These are phyloP conservation scores for Ceratocystis lukuohia DNA, from an alignment of 2,329 filamentous ascomycete genomes.

Conservation along the genomic window DNA sequence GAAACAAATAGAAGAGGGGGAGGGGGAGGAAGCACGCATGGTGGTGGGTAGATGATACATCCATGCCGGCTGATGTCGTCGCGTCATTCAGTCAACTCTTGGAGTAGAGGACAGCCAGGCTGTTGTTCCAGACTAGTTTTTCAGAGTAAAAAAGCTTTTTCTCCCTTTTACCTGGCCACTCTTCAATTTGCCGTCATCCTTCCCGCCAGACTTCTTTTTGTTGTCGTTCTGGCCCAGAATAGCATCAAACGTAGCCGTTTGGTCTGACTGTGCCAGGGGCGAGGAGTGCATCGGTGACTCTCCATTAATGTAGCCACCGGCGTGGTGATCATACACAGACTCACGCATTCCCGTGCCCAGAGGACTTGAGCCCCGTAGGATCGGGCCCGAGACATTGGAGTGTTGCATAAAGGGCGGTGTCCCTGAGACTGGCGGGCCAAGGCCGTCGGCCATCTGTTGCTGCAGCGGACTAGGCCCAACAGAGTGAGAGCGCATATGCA, in stretches of 20 bases:
- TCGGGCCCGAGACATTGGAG: constrained; percentile 12
- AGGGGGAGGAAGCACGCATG: too few species aligned
- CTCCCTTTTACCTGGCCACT: constrained; percentile 30
- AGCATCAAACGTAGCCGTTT: constrained; percentile 35
- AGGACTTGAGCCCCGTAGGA: constrained; percentile 22
- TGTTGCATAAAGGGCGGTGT: constrained; percentile 9
- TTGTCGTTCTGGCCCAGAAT: constrained; percentile 29
- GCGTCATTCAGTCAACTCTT: not conserved
- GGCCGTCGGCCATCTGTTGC: constrained; percentile 15
- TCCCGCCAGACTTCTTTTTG: not conserved
- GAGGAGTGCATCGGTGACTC: constrained; percentile 21
- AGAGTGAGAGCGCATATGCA: constrained; percentile 15
- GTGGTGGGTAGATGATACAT: too few species aligned
- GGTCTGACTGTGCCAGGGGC: constrained; percentile 24
- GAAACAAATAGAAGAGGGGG: not conserved
- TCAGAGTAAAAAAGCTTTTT: constrained; percentile 25
- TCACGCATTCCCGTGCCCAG: constrained; percentile 23
- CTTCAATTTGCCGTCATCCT: constrained; percentile 23
- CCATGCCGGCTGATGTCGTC: constrained; percentile 16
- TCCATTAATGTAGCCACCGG: constrained; percentile 10
- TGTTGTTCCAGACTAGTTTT: too few species aligned
- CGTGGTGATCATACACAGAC: constrained; percentile 24
- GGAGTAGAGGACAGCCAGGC: too few species aligned
- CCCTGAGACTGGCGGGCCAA: constrained; percentile 19
- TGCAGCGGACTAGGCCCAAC: constrained; percentile 15